Base-by-base conservation (phyloP, 2,329 filamentous ascomycete genomes). In the Thermochaetoides dissita region DNA sequence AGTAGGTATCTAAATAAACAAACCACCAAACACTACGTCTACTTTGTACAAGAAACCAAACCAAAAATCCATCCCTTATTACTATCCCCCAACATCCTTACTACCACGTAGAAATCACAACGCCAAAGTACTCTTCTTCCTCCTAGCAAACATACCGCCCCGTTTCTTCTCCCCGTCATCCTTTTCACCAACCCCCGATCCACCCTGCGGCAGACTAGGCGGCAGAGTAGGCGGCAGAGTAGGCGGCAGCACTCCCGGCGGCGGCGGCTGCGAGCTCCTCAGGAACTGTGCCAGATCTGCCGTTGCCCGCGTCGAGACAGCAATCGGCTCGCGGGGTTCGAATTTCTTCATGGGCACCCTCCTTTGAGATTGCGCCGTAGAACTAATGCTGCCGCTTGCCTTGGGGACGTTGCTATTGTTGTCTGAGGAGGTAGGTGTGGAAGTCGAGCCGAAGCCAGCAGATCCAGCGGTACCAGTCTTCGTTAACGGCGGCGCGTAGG, bases 271-370 rank as follows among this genome's bases (percentile, higher is more conserved):
- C 10, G 80, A 82, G 52, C 76, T 76, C 41, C 71, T 74, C 30
- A 91, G 62, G 57, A 89, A 89, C 40, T 77, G 75, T 1, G 84
- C 82, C 36, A 89, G 61, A 39, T 86, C 82, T 11, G 72, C 71
- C 2, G 80, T 86, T 37, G 63, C 60, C n/a, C 60, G 61, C 6
- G 57, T 59, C 3, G 58, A 50, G 7, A 52, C 49, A n/a, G 58
- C 55, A 32, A 63, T 60, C 3, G 72, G 61, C 5, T 76, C 73
- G 37, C 72, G 66, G 3, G 74, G 68, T 55, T 76, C 71, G 52
- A 71, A 79, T 51, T 61, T 71, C 60, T 72, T 79, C 68, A 71
- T 72, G 1, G 67, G 63, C 8, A 69, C 65, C 28, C 70, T 24
- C 17, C 17, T 24, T 24, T 24, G 17, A 5, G 17, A 24, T 24